Percentiles rank a stretch among this genome's conserved stretches.
Evolutionary conservation across 768 basidiomycete genomes (phyloP).

Genomic region (Mycena sanguinolenta): DNA sequence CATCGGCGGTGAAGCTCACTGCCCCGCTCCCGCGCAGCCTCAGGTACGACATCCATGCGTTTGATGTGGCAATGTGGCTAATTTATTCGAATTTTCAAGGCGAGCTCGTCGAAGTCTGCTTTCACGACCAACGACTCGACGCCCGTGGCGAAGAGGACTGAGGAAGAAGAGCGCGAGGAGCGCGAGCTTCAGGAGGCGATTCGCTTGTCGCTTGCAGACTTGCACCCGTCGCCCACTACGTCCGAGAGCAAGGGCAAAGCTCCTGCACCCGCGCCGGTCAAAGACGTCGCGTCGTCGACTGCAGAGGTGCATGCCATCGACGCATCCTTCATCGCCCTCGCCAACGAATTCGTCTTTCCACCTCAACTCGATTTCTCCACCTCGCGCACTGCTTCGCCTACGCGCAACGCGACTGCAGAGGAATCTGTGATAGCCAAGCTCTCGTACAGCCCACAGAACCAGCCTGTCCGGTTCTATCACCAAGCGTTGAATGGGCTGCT

Average conservation of each 20-base stretch:
- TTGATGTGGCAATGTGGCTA: not conserved
- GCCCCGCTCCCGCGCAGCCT: slow-evolving; percentile 3
- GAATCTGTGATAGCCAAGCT: slow-evolving; percentile 52
- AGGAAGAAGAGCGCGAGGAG: slow-evolving; percentile 43
- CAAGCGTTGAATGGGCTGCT: slow-evolving; percentile 71
- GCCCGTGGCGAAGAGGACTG: slow-evolving; percentile 18
- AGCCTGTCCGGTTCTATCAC: slow-evolving; percentile 72
- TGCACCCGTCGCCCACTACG: not conserved
- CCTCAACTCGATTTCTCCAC: slow-evolving; percentile 56
- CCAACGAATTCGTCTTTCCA: slow-evolving; percentile 56
- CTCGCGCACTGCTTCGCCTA: slow-evolving; percentile 40
- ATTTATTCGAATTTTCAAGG: not conserved
- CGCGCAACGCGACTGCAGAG: slow-evolving; percentile 2
- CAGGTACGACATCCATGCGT: not conserved
- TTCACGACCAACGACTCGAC: not conserved
- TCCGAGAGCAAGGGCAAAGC: slow-evolving; percentile 56
- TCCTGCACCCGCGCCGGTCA: slow-evolving; percentile 39
- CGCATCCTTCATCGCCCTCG: slow-evolving; percentile 27
- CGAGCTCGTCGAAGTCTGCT: not conserved
- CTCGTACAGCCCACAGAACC: slow-evolving; percentile 70
- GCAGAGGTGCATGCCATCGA: slow-evolving; percentile 57
- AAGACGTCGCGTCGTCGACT: slow-evolving; percentile 51
- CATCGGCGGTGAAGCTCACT: slow-evolving; percentile 5
- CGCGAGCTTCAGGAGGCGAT: slow-evolving; percentile 53
- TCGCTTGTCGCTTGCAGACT: not conserved